Evolutionary conservation across 345 rosid species (phyloP).

Genomic region (Jatropha curcas): DNA sequence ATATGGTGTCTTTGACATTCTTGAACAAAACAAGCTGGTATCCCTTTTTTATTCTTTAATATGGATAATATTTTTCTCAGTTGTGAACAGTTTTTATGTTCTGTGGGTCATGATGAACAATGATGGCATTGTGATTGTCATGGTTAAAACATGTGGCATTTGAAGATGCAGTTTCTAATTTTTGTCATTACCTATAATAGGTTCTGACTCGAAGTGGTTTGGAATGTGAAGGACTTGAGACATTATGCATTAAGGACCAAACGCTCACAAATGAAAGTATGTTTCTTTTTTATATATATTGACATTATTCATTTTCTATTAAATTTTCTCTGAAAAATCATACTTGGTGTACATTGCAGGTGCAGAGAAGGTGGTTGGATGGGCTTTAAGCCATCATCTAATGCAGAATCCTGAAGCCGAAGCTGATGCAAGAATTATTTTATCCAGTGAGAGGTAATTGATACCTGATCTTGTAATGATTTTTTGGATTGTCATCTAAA

Average conservation of each 20-base stretch:
- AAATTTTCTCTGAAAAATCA: conserved; percentile 2
- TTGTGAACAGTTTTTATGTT: not conserved
- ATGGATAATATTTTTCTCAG: not conserved
- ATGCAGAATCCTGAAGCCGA: conserved; percentile 68
- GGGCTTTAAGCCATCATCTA: conserved; percentile 81
- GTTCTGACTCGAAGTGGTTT: conserved; percentile 61
- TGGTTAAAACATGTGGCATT: conserved; percentile 10
- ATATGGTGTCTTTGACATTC: not conserved
- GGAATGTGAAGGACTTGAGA: conserved; percentile 74
- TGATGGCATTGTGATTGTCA: conserved; percentile 11
- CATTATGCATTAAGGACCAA: conserved; percentile 71
- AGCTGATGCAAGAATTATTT: conserved; percentile 50
- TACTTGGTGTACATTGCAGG: conserved; percentile 41
- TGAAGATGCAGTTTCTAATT: conserved; percentile 13
- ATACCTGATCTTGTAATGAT: conserved; percentile 14
- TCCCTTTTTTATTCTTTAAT: not conserved
- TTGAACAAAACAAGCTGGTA: not conserved
- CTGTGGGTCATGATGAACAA: not conserved
- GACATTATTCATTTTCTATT: not conserved
- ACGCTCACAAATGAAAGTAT: conserved; percentile 73
- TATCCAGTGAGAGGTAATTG: conserved; percentile 76
- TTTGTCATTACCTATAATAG: conserved; percentile 36
- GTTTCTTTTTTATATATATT: conserved; percentile 24
- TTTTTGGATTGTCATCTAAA: conserved; percentile 19
- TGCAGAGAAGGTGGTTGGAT: conserved; percentile 84